These are phyloP conservation scores for Fusarium tupiense DNA, from an alignment of 2,329 filamentous ascomycete genomes.

Conservation along the genomic window DNA sequence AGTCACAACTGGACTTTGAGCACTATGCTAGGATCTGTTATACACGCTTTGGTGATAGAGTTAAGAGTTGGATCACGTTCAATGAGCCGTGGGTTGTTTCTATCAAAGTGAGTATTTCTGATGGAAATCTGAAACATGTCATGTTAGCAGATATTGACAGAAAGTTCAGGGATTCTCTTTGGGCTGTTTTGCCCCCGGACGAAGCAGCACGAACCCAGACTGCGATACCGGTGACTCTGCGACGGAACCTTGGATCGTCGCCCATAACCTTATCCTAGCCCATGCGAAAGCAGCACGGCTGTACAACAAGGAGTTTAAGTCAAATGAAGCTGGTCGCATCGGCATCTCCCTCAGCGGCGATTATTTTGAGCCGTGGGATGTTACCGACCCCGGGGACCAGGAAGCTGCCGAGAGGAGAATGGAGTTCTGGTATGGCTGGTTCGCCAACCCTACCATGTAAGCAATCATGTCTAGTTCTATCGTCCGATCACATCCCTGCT, in stretches of 20 bases:
- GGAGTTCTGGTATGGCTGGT: slow-evolving; percentile 53
- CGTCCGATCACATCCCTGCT: background rate
- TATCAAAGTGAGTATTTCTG: background rate
- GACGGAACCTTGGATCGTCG: slow-evolving; percentile 49
- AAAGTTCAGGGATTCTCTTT: slow-evolving; percentile 44
- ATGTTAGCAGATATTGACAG: background rate
- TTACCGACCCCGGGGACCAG: slow-evolving; percentile 34
- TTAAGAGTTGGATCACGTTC: slow-evolving; percentile 51
- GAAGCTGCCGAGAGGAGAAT: slow-evolving; percentile 48
- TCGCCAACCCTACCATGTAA: slow-evolving; percentile 51
- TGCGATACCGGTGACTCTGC: slow-evolving; percentile 45
- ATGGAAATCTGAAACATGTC: background rate
- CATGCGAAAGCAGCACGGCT: slow-evolving; percentile 47
- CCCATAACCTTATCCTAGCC: slow-evolving; percentile 49
- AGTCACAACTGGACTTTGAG: slow-evolving; percentile 49
- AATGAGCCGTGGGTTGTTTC: slow-evolving; percentile 52
- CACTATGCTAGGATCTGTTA: slow-evolving; percentile 50
- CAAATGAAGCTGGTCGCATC: slow-evolving; percentile 44
- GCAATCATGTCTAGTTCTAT: background rate
- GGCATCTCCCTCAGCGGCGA: slow-evolving; percentile 51
- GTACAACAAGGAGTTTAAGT: slow-evolving; percentile 48
- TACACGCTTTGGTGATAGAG: slow-evolving; percentile 52
- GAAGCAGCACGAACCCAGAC: slow-evolving; percentile 40
- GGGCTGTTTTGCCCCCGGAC: slow-evolving; percentile 48
- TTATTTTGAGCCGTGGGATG: slow-evolving; percentile 50